These are phyloP conservation scores for Lolium rigidum DNA, from an alignment of 176 grass and related monocot species.

Conservation along the genomic window DNA sequence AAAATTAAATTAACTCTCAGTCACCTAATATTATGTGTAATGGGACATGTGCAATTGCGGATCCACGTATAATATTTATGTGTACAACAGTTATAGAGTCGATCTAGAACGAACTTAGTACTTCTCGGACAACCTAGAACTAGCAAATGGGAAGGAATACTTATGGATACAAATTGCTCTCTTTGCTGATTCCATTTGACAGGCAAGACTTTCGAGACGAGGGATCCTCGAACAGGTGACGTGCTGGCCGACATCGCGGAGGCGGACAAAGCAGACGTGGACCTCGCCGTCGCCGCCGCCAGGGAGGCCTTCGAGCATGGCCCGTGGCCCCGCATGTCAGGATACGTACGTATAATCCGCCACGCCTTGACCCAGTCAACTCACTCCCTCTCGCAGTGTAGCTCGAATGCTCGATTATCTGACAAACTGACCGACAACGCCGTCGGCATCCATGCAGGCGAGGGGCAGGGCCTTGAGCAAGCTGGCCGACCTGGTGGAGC, in stretches of 20 bases:
- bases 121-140: too few relatives aligned
- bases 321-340: slow-evolving; percentile 91
- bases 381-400: neutral
- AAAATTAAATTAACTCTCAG: too few relatives aligned
- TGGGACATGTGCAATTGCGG: too few relatives aligned
- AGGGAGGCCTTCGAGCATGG: slow-evolving; percentile 85
- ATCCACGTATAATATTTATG: too few relatives aligned
- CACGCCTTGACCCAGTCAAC: neutral
- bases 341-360: slow-evolving; percentile 60
- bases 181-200: neutral
- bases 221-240: slow-evolving; percentile 71
- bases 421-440: neutral
- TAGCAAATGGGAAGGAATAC: too few relatives aligned
- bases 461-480: slow-evolving; percentile 67
- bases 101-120: too few relatives aligned
- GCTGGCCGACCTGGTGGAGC: slow-evolving; percentile 74
- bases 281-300: slow-evolving; percentile 73
- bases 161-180: neutral
- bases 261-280: slow-evolving; percentile 67
- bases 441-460: slow-evolving; percentile 45
- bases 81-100: too few relatives aligned
- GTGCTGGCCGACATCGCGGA: slow-evolving; percentile 76
- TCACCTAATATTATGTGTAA: too few relatives aligned
- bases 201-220: slow-evolving; percentile 78
- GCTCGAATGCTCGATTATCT: neutral